Conservation (phyloP, 768 basidiomycete species). For the Naematelia aurantialba region DNA sequence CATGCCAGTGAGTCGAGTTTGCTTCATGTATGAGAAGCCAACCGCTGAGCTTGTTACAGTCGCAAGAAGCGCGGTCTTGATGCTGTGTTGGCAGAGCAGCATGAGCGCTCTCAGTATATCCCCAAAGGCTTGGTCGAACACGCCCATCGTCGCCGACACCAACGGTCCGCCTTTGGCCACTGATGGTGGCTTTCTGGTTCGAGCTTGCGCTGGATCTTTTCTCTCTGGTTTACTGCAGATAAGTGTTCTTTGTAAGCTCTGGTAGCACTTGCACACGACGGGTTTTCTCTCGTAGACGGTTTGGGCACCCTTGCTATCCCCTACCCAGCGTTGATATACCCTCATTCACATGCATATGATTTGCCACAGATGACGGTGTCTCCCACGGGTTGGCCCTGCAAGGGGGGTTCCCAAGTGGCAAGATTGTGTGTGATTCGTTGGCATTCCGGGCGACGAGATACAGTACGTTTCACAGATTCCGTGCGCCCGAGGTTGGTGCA, state of each 20-base stretch:
- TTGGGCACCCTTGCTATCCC: neutral
- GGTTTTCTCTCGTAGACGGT: neutral
- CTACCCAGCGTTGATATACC: neutral
- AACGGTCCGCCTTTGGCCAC: neutral
- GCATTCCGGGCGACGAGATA: too few relatives aligned
- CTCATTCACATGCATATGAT: neutral
- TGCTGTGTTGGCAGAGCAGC: neutral
- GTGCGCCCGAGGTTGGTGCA: too few relatives aligned
- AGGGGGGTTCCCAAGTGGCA: too few relatives aligned
- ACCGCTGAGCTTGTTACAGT: neutral
- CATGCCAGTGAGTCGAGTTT: neutral
- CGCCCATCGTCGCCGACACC: neutral
- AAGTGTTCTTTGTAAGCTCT: neutral
- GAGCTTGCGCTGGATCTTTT: neutral
- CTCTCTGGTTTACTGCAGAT: neutral
- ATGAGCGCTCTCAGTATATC: neutral
- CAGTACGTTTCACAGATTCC: too few relatives aligned
- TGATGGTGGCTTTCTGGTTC: neutral
- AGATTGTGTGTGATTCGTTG: too few relatives aligned
- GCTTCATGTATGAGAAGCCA: neutral
- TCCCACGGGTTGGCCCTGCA: too few relatives aligned
- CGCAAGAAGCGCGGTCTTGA: neutral
- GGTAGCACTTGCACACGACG: neutral
- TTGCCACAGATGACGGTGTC: too few relatives aligned
- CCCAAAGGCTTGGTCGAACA: neutral